These are phyloP conservation scores for Talaromyces rugulosus DNA, from an alignment of 2,329 filamentous ascomycete genomes.

Conservation along the genomic window DNA sequence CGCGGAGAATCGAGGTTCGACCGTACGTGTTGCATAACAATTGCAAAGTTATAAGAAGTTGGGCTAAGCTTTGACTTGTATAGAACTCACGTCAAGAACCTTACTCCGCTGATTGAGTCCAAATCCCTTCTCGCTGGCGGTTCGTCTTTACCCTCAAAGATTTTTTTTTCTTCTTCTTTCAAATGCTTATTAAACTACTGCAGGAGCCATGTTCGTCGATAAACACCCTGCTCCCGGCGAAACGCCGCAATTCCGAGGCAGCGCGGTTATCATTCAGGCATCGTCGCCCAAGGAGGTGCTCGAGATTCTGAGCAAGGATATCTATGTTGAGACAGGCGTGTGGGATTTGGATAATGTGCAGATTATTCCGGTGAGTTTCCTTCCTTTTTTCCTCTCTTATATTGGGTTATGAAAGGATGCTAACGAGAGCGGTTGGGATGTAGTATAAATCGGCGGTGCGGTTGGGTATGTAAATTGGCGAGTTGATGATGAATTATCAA, in stretches of 20 bases:
- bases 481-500: not conserved
- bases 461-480: not conserved
- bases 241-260: conserved; percentile 65
- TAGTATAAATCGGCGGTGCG: conserved; percentile 1
- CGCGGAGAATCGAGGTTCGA: conserved; percentile 55
- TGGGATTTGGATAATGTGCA: conserved; percentile 71
- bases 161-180: conserved; percentile 2
- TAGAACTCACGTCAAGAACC: conserved; percentile 54
- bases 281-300: conserved; percentile 66
- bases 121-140: conserved; percentile 64
- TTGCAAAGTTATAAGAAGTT: not conserved
- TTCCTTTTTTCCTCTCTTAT: not conserved
- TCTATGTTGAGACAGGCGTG: conserved; percentile 67
- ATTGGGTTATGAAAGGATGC: not conserved
- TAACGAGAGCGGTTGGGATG: too few species aligned
- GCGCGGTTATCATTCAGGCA: conserved; percentile 64
- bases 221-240: conserved; percentile 62
- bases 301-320: conserved; percentile 63
- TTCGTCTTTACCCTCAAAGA: conserved; percentile 28
- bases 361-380: conserved; percentile 34
- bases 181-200: conserved; percentile 4
- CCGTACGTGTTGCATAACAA: conserved; percentile 22
- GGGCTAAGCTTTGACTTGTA: not conserved
- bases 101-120: conserved; percentile 50
- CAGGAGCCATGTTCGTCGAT: conserved; percentile 61